Evolutionary conservation across 495 filamentous ascomycete species (phyloP).

Genomic region (Hypoxylon perforatum): DNA sequence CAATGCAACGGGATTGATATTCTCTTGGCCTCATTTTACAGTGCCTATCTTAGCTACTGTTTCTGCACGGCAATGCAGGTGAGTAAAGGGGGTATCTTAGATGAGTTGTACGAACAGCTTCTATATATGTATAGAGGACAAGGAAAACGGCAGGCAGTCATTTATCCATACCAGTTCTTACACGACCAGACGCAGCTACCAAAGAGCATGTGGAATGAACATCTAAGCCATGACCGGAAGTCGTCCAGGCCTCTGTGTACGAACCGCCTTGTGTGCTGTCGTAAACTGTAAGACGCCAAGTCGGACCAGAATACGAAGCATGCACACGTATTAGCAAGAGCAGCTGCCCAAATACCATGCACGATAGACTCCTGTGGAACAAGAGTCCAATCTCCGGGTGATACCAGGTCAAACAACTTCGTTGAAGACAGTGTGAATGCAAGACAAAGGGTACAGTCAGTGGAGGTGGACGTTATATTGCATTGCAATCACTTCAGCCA

Average conservation of each 20-base stretch:
- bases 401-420: constrained; percentile 29
- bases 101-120: too few relatives aligned
- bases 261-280: constrained; percentile 17
- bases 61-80: too few relatives aligned
- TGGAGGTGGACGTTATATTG: constrained; percentile 4
- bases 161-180: too few relatives aligned
- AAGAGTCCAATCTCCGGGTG: constrained; percentile 18
- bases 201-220: constrained; percentile 27
- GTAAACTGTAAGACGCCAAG: constrained; percentile 40
- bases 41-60: neutral
- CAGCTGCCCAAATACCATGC: constrained; percentile 20
- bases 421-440: constrained; percentile 35
- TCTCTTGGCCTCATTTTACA: constrained; percentile 2
- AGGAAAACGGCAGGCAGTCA: too few relatives aligned
- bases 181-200: neutral
- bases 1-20: neutral
- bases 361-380: constrained; percentile 29
- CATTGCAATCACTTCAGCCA: neutral
- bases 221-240: constrained; percentile 2
- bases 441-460: constrained; percentile 34
- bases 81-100: too few relatives aligned
- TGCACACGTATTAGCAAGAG: constrained; percentile 30
- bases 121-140: too few relatives aligned
- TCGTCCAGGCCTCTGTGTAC: constrained; percentile 24
- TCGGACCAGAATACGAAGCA: constrained; percentile 42